Conservation (phyloP, 1,139 yeast species). For the Yamadazyma triangularis region DNA sequence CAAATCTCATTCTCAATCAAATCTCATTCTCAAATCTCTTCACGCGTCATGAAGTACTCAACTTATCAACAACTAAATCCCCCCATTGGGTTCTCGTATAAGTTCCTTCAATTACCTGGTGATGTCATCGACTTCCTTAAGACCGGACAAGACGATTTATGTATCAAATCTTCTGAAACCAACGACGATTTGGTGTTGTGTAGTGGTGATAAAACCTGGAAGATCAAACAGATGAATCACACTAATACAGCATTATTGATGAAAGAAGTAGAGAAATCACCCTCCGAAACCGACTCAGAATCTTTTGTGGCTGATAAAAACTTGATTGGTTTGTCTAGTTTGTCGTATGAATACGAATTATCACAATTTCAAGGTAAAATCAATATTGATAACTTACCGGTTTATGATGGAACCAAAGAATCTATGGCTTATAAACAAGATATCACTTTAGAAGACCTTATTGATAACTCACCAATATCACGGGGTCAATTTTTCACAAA, state of each 20-base stretch:
- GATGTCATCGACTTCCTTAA: conserved; percentile 45
- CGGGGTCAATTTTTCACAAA: conserved; percentile 42
- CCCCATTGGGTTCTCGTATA: conserved; percentile 31
- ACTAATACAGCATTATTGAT: conserved; percentile 72
- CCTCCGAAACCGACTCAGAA: no score
- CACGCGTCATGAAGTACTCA: neutral
- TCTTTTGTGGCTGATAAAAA: conserved; percentile 37
- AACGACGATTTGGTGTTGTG: conserved; percentile 57
- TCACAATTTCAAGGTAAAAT: conserved; percentile 38
- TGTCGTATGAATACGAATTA: conserved; percentile 49
- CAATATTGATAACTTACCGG: conserved; percentile 42
- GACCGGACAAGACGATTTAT: conserved; percentile 20
- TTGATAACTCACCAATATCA: conserved; percentile 53
- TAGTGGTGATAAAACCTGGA: conserved; percentile 55
- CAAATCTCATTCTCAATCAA: no score
- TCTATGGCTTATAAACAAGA: neutral
- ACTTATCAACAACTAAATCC: conserved; percentile 25
- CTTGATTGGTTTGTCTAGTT: conserved; percentile 13
- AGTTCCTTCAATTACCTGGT: conserved; percentile 57
- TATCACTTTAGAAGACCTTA: conserved; percentile 32
- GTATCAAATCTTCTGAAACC: conserved; percentile 43
- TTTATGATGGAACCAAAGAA: conserved; percentile 27
- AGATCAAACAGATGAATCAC: conserved; percentile 75
- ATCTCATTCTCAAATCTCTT: no score
- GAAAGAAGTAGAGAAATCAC: conserved; percentile 20